A percentile compares a stretch with the other conserved stretches of the same genome.
phyloP scores from a whole-genome alignment of 1,139 yeast genomes.

The Yamadazyma oceani region DNA sequence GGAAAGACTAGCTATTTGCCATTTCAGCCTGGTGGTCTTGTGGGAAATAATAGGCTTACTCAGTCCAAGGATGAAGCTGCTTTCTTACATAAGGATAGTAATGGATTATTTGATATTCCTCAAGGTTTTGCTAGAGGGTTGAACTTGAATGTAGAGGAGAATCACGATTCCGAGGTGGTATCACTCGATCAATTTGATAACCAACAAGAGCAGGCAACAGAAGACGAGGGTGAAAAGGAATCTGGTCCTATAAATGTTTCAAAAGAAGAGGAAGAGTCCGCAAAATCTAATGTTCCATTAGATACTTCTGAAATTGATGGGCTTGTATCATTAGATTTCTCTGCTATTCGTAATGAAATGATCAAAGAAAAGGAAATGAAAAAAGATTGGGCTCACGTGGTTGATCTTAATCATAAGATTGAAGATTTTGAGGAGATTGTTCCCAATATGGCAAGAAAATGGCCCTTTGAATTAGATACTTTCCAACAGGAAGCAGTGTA shows the following conservation, averaged over 20 bases:
- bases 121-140: slow-evolving; percentile 83
- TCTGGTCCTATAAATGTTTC: no score
- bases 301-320: slow-evolving; percentile 62
- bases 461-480: slow-evolving; percentile 92
- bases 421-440: slow-evolving; percentile 84
- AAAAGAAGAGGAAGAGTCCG: slow-evolving; percentile 4
- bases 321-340: slow-evolving; percentile 65
- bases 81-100: slow-evolving; percentile 61
- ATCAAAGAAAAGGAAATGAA: slow-evolving; percentile 36
- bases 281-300: slow-evolving; percentile 21
- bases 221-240: slow-evolving; percentile 18
- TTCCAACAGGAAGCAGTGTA: slow-evolving; percentile 97
- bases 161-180: slow-evolving; percentile 14
- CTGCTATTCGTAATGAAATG: slow-evolving; percentile 25
- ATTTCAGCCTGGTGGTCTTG: slow-evolving; percentile 89
- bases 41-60: slow-evolving; percentile 31
- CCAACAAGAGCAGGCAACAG: slow-evolving; percentile 1
- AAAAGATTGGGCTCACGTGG: slow-evolving; percentile 92
- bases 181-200: slow-evolving; percentile 12
- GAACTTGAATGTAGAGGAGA: slow-evolving; percentile 16
- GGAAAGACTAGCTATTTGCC: slow-evolving; percentile 83
- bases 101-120: slow-evolving; percentile 80
- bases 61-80: slow-evolving; percentile 33
- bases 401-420: slow-evolving; percentile 79
- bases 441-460: slow-evolving; percentile 88